These are phyloP conservation scores for Aspergillus steynii DNA, from an alignment of 495 filamentous ascomycete genomes.

Conservation along the genomic window DNA sequence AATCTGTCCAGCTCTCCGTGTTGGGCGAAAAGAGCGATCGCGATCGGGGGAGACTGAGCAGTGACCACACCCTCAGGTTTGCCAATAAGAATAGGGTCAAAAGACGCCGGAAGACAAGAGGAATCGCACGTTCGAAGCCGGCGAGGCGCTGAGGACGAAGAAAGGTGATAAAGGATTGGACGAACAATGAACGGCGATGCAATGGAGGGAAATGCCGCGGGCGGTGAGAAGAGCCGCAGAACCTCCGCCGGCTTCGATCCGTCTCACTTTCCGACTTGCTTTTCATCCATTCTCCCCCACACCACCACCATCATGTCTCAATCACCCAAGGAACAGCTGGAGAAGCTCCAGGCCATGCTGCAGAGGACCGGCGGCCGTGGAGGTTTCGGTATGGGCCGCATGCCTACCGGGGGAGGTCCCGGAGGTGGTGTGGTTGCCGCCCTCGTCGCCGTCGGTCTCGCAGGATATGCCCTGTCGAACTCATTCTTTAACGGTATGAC, in stretches of 20 bases:
- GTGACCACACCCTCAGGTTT: background rate
- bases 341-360: slow-evolving; percentile 61
- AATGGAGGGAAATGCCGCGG: slow-evolving; percentile 8
- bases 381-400: slow-evolving; percentile 41
- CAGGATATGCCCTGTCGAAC: slow-evolving; percentile 67
- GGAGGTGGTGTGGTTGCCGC: slow-evolving; percentile 45
- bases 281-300: slow-evolving; percentile 19
- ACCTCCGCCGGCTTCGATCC: slow-evolving; percentile 19
- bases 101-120: background rate
- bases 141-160: background rate
- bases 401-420: slow-evolving; percentile 51
- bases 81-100: background rate
- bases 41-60: background rate
- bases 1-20: slow-evolving; percentile 7
- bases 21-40: slow-evolving; percentile 15
- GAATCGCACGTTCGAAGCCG: background rate
- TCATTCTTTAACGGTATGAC: slow-evolving; percentile 85
- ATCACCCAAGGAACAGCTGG: slow-evolving; percentile 65
- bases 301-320: slow-evolving; percentile 47
- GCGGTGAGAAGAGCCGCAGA: slow-evolving; percentile 26
- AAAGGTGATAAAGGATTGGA: background rate
- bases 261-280: slow-evolving; percentile 24
- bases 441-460: slow-evolving; percentile 64
- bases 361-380: slow-evolving; percentile 50
- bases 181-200: slow-evolving; percentile 1